These are phyloP conservation scores for Ceraceosorus guamensis DNA, from an alignment of 1,284 basidiomycete species.

Conservation along the genomic window DNA sequence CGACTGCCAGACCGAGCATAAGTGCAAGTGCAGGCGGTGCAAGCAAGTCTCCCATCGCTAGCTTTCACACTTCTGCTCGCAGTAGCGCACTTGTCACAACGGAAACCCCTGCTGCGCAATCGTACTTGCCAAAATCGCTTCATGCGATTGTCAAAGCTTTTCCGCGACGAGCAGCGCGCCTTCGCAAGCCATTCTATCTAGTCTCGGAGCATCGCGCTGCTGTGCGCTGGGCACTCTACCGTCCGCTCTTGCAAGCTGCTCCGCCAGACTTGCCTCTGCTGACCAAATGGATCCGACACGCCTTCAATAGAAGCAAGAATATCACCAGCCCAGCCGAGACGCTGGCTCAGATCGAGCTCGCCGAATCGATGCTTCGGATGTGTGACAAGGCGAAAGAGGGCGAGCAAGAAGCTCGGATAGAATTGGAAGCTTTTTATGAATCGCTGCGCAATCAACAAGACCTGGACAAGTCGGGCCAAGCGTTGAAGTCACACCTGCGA, in stretches of 20 bases:
- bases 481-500: too few relatives aligned
- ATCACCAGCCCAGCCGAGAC: conserved; percentile 6
- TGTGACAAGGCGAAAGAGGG: neutral
- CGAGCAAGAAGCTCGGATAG: neutral
- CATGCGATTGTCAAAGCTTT: conserved; percentile 1
- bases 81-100: too few relatives aligned
- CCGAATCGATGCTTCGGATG: neutral
- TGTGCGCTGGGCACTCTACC: conserved; percentile 26
- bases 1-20: too few relatives aligned
- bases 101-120: neutral
- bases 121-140: neutral
- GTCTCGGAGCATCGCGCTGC: conserved; percentile 12
- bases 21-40: too few relatives aligned
- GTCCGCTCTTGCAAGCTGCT: conserved; percentile 20
- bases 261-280: conserved; percentile 11
- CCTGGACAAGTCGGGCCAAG: too few relatives aligned
- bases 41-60: neutral
- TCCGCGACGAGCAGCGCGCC: conserved; percentile 7
- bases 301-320: neutral
- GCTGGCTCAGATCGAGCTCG: conserved; percentile 1
- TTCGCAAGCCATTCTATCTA: conserved; percentile 21
- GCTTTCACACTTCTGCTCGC: neutral
- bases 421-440: neutral
- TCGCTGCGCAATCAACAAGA: too few relatives aligned
- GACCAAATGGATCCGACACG: conserved; percentile 7